phyloP scores from a whole-genome alignment of 257 asterid species.

The Solanum chiquidenum region DNA sequence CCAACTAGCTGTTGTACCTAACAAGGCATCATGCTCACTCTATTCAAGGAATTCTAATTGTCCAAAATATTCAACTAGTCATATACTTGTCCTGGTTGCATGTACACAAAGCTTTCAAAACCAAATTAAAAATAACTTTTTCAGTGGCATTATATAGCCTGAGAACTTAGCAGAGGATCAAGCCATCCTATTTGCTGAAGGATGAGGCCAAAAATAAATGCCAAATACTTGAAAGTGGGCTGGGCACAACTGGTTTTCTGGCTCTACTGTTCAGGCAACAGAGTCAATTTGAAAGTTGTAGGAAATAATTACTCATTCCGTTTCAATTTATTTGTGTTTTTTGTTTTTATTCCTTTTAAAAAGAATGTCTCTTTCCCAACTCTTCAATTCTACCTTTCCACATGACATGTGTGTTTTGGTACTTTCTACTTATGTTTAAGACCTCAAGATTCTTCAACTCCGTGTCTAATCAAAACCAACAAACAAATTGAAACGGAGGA shows the following conservation, averaged over 20 bases:
- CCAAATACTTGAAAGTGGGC: background rate
- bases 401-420: too few relatives aligned
- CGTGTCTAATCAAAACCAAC: background rate
- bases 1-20: constrained; percentile 5
- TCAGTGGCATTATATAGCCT: constrained; percentile 4
- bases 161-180: constrained; percentile 4
- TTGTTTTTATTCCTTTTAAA: too few relatives aligned
- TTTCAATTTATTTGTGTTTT: background rate
- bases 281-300: background rate
- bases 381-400: background rate
- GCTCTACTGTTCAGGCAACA: background rate
- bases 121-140: background rate
- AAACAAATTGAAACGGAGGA: background rate
- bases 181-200: constrained; percentile 2
- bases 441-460: background rate
- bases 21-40: constrained; percentile 1
- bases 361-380: background rate
- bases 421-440: background rate
- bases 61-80: background rate
- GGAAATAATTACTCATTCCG: background rate
- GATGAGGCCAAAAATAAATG: constrained; percentile 2
- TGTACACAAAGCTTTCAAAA: background rate
- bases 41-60: background rate
- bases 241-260: background rate
- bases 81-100: background rate